Base-by-base conservation (phyloP, 1,284 basidiomycete species). In the Ceratobasidium theobromae region DNA sequence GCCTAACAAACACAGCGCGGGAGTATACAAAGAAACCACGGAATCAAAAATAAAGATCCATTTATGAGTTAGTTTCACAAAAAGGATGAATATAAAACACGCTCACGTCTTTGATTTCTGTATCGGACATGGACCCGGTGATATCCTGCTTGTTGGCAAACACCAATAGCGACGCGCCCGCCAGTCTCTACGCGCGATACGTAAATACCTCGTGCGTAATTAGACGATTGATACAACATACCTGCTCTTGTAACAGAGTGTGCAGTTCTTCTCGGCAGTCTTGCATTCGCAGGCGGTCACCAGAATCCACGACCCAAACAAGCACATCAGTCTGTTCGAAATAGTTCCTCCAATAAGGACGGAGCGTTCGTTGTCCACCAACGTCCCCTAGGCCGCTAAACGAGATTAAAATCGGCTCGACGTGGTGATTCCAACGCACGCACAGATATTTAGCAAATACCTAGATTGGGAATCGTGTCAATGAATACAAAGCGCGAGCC, bases 121-220 rank as follows among this genome's bases (percentile, higher is more conserved):
- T 76, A 57, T 87, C 84, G 14, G 84, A 84, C 84, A 98, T 85
- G 0, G 95, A 90, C 28, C 95, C 93, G 41, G 84, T 83, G 35
- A 99, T 84, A 77, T 99, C 97, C 77, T 98, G 95, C 78, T 99
- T 99, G 79, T 99, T 99, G n/a, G 97, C 97, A 75, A 99, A 93
- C 53, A 99, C 87, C 45, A 99, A 84, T 54, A 99, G 82, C 16
- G 95, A 96, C 46, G 96, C 96, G 18, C 96, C 95, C 55, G 93
- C 87, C 43, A 99, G 79, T 72, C 96, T 84, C 93, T 98, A 73
- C 5, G 2, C 25, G 9, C 11, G 4, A 25, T 23, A 1, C 0
- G 23, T 30, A 12, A 0, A 53, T 28, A 8, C n/a, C 27, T 18
- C 21, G 4, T 18, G 12, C 16, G 6, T 9, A 52, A 18, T 16